These are phyloP conservation scores for Pseudisothecium myosuroides DNA, from an alignment of 225 moss, liverwort and hornwort species.

Conservation along the genomic window DNA sequence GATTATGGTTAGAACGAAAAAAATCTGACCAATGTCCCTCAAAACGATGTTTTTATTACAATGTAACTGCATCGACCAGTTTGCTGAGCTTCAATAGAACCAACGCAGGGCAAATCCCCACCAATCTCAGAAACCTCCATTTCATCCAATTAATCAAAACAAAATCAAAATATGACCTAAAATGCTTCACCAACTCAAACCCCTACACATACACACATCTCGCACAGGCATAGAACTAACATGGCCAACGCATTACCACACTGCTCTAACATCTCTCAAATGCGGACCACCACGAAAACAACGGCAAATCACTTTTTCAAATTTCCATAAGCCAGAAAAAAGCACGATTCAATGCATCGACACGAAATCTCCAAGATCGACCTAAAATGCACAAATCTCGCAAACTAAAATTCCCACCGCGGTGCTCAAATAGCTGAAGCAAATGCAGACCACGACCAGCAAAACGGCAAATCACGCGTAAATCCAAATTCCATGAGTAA, in stretches of 20 bases:
- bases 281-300: background rate
- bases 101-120: background rate
- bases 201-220: background rate
- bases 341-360: background rate
- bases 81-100: background rate
- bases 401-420: background rate
- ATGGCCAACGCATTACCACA: background rate
- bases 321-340: background rate
- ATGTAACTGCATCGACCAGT: background rate
- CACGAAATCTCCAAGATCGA: background rate
- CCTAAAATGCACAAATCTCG: background rate
- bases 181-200: background rate
- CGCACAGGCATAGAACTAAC: background rate
- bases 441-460: background rate
- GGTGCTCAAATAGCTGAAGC: background rate
- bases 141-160: background rate
- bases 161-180: background rate
- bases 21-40: background rate
- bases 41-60: background rate
- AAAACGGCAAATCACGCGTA: background rate
- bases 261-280: background rate
- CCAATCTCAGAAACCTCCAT: background rate
- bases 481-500: background rate
- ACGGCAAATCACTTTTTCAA: background rate
- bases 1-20: background rate